Base-by-base conservation (phyloP, 2,329 filamentous ascomycete species). In the Colletotrichum truncatum region DNA sequence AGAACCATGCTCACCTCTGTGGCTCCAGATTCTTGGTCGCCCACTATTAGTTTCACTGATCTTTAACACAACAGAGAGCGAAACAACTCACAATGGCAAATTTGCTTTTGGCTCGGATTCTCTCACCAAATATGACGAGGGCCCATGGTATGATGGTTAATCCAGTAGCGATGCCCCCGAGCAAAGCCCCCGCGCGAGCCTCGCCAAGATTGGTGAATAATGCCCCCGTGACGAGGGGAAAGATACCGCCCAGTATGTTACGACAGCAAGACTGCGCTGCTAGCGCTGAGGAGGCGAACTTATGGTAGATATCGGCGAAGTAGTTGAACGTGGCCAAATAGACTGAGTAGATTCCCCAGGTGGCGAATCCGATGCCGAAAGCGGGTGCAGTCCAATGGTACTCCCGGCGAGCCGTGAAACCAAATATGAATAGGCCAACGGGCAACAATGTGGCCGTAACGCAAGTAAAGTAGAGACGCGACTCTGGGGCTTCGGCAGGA, bases 251-350 rank as follows among this genome's bases (percentile, higher is more conserved):
- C 0, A 97, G 80, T 2, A 97, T 82, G 74, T 97, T 98, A 10
- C 94, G 87, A 71, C 93, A 95, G 75, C 93, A 97, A 14, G 88
- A 91, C 80, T 97, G 93, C 1, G 94, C 93, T 0, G 94, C 94
- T 6, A 97, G 81, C 0, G 94, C 94, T 1, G 92, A 96, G 38
- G 90, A 93, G 0, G 94, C 93, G 72, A 95, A 97, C 3, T 87
- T 84, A 73, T 94, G 91, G 76, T 97, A 98, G 1, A 90, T 91
- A 74, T 98, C 94, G 18, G 94, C 93, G 2, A 98, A 84, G 71
- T 97, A 98, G 75, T 98, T 98, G 81, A 98, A 97, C 0, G 93
- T 92, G 3, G 94, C 91, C 1, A 98, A 85, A 73, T 97, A 97
- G 34, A 98, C 89, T 39, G 88, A 90, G 76, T 93, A 95, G 69